Evolutionary conservation across 768 basidiomycete genomes (phyloP).

Genomic region (Pisolithus marmoratus): DNA sequence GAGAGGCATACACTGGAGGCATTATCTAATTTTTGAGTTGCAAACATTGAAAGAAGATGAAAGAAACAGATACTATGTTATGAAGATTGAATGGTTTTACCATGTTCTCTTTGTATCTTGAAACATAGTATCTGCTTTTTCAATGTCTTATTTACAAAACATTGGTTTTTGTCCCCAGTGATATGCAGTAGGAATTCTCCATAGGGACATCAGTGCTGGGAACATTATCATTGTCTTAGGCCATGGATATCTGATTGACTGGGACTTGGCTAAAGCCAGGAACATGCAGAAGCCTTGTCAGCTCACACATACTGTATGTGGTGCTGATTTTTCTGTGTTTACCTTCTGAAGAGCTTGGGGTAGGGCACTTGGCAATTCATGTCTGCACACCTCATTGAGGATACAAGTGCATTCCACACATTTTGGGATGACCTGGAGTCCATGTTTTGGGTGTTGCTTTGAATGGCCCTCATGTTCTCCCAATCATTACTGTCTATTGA

Average conservation of each 20-base stretch:
- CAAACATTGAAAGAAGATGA: too few species aligned
- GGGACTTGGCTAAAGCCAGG: slow-evolving; percentile 15
- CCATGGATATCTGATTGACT: slow-evolving; percentile 18
- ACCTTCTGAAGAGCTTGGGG: not conserved
- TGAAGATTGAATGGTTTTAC: too few species aligned
- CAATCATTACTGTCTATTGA: not conserved
- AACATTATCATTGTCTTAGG: slow-evolving; percentile 15
- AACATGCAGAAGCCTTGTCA: not conserved
- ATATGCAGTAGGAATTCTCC: too few species aligned
- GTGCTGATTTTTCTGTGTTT: too few species aligned
- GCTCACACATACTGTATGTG: slow-evolving; percentile 3
- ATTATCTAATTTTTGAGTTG: too few species aligned
- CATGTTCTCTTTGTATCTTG: too few species aligned
- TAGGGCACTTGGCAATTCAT: slow-evolving; percentile 33
- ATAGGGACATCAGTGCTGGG: slow-evolving; percentile 21
- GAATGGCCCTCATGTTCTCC: slow-evolving; percentile 2
- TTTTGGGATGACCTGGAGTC: slow-evolving; percentile 30
- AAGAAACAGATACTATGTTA: too few species aligned
- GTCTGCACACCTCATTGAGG: slow-evolving; percentile 17
- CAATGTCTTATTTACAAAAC: too few species aligned
- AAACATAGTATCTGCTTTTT: too few species aligned
- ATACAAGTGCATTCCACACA: slow-evolving; percentile 10
- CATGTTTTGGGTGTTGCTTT: slow-evolving; percentile 18
- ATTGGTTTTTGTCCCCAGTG: too few species aligned
- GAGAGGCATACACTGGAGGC: not conserved